Evolutionary conservation across 2,329 filamentous ascomycete genomes (phyloP), one percentile per base, ranked within the genome.

Genomic region (Cladosporium oxysporum): DNA sequence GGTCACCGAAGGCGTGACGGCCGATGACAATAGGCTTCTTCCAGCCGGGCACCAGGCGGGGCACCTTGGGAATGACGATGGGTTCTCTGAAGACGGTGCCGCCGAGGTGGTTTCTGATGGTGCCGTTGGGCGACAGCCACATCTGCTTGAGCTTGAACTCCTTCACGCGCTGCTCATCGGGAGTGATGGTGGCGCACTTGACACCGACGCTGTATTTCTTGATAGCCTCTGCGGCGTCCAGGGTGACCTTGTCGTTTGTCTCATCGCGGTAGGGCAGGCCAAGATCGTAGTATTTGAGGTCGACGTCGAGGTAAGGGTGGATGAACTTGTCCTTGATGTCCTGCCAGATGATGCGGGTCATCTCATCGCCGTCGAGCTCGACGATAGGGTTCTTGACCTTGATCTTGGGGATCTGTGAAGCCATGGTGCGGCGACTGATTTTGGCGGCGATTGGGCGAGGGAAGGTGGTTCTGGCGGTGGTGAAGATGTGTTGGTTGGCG

Each of bases 141-240:
- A 98, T 98, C 85, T 98, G 90, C 91, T 98, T 99, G 74, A 99
- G 87, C 79, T 97, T 93, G 82, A 98, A 99, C 83, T 98, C 95
- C 85, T 98, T 87, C 33, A 99, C 94, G 79, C 95, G 90, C 70
- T 88, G 90, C 87, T 99, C 95, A 79, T 99, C 95, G 47, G 95
- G 95, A 52, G 95, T 99, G 83, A 99, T 99, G 79, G 95, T 99
- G 71, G 95, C 95, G 81, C 95, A 99, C 87, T 99, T 99, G 84
- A 99, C 92, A 81, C 94, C 95, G 64, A 99, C 95, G 67, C 90
- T 92, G 86, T 98, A 97, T 86, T 97, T 97, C 87, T 97, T 93
- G 84, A 98, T 98, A 52, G 95, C 95, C 83, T 97, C 92, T 65
- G 95, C 95, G 64, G 94, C 91, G 77, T 98, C 95, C 73, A 93